These are phyloP conservation scores for Gracilaria caudata DNA, from an alignment of 23 red algal genomes.

Conservation along the genomic window DNA sequence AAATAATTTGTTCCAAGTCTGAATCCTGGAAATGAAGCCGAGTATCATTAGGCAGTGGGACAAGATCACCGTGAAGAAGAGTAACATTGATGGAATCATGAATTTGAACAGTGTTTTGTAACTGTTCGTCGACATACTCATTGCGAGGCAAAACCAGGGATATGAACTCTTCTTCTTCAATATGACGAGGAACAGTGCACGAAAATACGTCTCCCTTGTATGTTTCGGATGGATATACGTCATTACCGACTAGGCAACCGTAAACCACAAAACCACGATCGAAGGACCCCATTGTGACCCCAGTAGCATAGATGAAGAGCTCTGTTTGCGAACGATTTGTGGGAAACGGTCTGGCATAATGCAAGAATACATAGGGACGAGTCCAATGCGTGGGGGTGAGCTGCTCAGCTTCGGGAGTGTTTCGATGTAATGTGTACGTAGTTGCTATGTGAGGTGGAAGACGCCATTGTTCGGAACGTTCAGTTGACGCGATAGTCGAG, in stretches of 20 bases:
- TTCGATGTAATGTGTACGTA: not conserved
- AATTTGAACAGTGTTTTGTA: constrained; percentile 21
- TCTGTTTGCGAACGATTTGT: constrained; percentile 18
- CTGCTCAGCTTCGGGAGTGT: not conserved
- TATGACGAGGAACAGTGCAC: not conserved
- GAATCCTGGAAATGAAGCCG: not conserved
- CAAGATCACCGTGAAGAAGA: constrained; percentile 32
- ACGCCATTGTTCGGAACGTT: not conserved
- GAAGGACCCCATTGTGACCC: constrained; percentile 32
- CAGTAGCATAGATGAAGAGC: constrained; percentile 43
- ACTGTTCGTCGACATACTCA: constrained; percentile 7
- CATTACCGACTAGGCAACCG: constrained; percentile 32
- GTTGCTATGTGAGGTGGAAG: constrained; percentile 6
- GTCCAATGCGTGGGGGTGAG: not conserved
- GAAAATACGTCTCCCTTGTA: constrained; percentile 4
- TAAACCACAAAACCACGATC: constrained; percentile 27
- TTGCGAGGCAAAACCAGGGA: constrained; percentile 20
- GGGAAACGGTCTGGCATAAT: constrained; percentile 15
- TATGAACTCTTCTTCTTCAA: not conserved
- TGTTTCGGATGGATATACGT: constrained; percentile 16
- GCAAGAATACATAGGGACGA: constrained; percentile 7
- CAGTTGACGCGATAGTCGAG: not conserved
- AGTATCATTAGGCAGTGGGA: not conserved
- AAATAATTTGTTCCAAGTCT: not conserved
- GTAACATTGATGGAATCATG: not conserved